A percentile compares a stretch with the other conserved stretches of the same genome.
phyloP scores from a whole-genome alignment of 2,329 filamentous ascomycete species.

The Fusarium citri region DNA sequence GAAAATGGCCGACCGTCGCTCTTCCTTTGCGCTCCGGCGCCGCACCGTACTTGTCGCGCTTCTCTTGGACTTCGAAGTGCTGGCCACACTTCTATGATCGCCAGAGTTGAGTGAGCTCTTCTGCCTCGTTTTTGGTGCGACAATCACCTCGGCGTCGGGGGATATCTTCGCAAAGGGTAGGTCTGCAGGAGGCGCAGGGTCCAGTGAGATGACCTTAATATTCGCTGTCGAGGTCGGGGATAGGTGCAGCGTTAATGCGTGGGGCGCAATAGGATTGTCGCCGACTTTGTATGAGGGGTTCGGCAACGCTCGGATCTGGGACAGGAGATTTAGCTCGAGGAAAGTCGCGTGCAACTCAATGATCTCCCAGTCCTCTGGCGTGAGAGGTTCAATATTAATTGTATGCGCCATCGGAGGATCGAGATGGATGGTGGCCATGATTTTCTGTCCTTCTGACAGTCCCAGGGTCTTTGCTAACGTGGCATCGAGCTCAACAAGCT shows the following conservation, averaged over 20 bases:
- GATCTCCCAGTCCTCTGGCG: conserved; percentile 97
- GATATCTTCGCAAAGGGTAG: conserved; percentile 91
- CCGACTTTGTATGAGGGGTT: conserved; percentile 77
- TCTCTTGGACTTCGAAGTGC: conserved; percentile 81
- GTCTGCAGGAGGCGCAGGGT: conserved; percentile 75
- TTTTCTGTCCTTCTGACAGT: conserved; percentile 83
- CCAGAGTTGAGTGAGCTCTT: conserved; percentile 74
- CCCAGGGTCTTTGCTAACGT: conserved; percentile 83
- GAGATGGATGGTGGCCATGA: conserved; percentile 78
- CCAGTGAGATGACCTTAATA: conserved; percentile 85
- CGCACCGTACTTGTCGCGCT: conserved; percentile 81
- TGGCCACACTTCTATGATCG: conserved; percentile 83
- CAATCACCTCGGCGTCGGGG: conserved; percentile 95
- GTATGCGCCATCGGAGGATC: conserved; percentile 93
- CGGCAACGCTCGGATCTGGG: conserved; percentile 91
- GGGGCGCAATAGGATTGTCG: conserved; percentile 66
- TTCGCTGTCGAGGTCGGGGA: conserved; percentile 96
- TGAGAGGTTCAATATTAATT: conserved; percentile 95
- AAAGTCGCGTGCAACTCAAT: conserved; percentile 98
- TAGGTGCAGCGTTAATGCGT: conserved; percentile 90
- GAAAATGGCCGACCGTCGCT: conserved; percentile 76
- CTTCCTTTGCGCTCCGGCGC: conserved; percentile 68
- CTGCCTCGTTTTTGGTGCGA: conserved; percentile 89
- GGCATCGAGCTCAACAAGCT: conserved; percentile 86
- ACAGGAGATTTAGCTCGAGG: conserved; percentile 90